Evolutionary conservation across 176 grass and related monocot species (phyloP), one percentile per base, ranked within the genome.

Genomic region (Aegilops sharonensis): DNA sequence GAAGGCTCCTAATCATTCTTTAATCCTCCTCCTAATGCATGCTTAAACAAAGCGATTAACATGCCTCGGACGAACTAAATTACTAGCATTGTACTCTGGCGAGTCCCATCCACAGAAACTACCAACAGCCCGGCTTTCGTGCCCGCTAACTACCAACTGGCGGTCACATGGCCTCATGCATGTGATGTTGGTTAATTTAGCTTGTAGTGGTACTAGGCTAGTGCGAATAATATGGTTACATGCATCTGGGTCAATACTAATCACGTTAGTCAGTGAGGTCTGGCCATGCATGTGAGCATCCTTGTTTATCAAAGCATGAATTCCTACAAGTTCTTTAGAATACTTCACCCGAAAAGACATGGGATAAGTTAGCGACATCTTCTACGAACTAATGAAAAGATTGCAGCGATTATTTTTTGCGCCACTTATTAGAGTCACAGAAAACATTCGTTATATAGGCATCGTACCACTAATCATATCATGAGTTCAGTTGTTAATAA

Each of bases 71-170:
- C 50, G 8, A 13, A n/a, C 61, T 70, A 81, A 81, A 25, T 25
- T 25, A 81, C 6, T 54, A 20, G 11, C 45, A 68, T 71, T 32
- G 15, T 11, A 0, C 64, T 45, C 40, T 80, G 15, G 52, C 15
- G 17, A 80, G n/a, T 25, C 24, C 18, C 39, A 20, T 48, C 79
- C 59, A 66, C 4, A 36, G 4, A 77, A 86, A 84, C 78, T 64
- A 24, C 65, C 54, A 10, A 2, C 72, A 37, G 0, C 50, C 50
- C 15, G 50, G 50, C 15, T 54, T 18, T 18, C 56, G 1, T 10
- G 56, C 68, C 20, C 65, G 78, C 82, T 85, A 85, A 72, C 82
- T 66, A 72, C 17, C 83, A 86, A 66, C 82, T 83, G 78, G 86
- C 78, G 2, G 8, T 45, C 86, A 86, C 86, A 78, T 91, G 78